Base-by-base conservation (phyloP, 2,329 filamentous ascomycete genomes). In the Neonectria neomacrospora region DNA sequence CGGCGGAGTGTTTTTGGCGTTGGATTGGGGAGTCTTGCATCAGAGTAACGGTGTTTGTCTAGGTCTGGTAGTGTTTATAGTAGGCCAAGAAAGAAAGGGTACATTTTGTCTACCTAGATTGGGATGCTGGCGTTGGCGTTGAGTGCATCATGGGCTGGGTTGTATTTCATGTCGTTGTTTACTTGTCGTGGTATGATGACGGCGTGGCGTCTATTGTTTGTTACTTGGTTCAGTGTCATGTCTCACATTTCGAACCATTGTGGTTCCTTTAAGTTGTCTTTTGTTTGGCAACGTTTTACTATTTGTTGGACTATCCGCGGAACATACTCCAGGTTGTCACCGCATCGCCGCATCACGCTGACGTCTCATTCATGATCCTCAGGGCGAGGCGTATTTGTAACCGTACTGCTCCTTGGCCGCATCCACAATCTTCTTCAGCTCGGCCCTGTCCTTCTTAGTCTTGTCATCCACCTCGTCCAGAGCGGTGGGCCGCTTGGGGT, bases 381-480 rank as follows among this genome's bases (percentile, higher is more conserved):
- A 83, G 9, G 81, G 81, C 5, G 80, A 81, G 2, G 75, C 53
- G 58, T 82, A 84, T 75, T 83, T 83, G 68, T 84, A 84, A 7
- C 78, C 78, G 63, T 80, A 83, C 73, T 82, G 75, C 72, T 79
- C 77, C 80, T 84, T 83, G 5, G 79, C 76, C 45, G 78, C 75
- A 6, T 77, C 73, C 4, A 83, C 62, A 9, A 80, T 63, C 61
- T 71, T 73, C 68, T 65, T 73, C 16, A 63, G 47, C 71, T 78
- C 77, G 54, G 48, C 65, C 11, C 69, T 64, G 20, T 64, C 65
- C 47, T 65, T 67, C 18, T 37, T 67, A 0, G 68, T 61, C 61
- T 69, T 67, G 18, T 70, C 68, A 16, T 66, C 69, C 1, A 68
- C 63, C 10, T 68, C 66, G 26, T 68, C 67, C 32, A 73, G 16